Conservation (phyloP, 176 grass and related monocot genomes). For the Zizania latifolia region DNA sequence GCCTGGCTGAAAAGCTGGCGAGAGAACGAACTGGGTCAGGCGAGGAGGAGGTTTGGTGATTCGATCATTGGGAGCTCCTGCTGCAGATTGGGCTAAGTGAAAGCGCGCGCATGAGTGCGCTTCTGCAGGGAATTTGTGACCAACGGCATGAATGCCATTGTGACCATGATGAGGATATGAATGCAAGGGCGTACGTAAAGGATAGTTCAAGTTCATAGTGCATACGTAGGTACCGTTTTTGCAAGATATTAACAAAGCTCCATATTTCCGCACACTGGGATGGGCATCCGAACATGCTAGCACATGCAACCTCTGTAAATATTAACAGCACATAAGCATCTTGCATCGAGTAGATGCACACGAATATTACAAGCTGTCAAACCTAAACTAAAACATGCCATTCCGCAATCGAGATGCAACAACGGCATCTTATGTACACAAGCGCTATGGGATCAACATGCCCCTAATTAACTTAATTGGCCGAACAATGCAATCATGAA, state of each 20-base stretch:
- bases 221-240: no score
- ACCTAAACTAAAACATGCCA: neutral
- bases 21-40: no score
- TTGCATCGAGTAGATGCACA: no score
- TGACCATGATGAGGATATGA: neutral
- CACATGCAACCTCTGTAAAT: no score
- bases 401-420: neutral
- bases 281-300: neutral
- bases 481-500: neutral
- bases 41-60: no score
- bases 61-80: neutral
- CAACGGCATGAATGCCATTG: neutral
- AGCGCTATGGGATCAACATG: neutral
- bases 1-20: no score
- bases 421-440: slow-evolving; percentile 23
- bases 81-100: no score
- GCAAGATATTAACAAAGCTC: neutral
- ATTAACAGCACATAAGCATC: no score
- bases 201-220: no score
- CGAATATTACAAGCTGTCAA: neutral
- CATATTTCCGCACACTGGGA: neutral
- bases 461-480: neutral
- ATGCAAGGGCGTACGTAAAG: neutral
- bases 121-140: neutral
- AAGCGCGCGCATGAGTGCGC: neutral